phyloP scores from a whole-genome alignment of 495 filamentous ascomycete species.

The Elaphomyces granulatus region DNA sequence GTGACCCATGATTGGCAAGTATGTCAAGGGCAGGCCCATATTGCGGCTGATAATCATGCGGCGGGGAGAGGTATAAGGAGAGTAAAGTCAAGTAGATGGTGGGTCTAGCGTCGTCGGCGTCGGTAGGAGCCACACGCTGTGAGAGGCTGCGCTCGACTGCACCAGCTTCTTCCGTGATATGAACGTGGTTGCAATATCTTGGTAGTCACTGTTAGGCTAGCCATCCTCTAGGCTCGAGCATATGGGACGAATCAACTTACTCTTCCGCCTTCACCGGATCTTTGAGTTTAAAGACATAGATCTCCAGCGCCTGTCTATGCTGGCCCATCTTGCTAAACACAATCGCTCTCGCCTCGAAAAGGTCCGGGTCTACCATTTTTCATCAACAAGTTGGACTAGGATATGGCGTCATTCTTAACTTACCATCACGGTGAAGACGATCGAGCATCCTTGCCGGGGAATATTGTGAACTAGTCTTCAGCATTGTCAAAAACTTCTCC shows the following conservation, averaged over 20 bases:
- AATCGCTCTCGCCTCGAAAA: slow-evolving; percentile 83
- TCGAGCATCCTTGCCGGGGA: slow-evolving; percentile 59
- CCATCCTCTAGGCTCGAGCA: slow-evolving; percentile 1
- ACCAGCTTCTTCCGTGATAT: slow-evolving; percentile 40
- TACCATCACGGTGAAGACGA: slow-evolving; percentile 65
- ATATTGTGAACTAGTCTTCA: slow-evolving; percentile 66
- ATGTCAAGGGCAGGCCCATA: slow-evolving; percentile 72
- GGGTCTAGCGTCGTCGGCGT: slow-evolving; percentile 41
- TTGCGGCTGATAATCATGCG: slow-evolving; percentile 54
- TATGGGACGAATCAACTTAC: slow-evolving; percentile 29
- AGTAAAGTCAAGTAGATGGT: slow-evolving; percentile 87
- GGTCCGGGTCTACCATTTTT: slow-evolving; percentile 50
- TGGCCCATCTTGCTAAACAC: slow-evolving; percentile 92
- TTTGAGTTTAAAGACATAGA: slow-evolving; percentile 88
- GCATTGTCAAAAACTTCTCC: slow-evolving; percentile 53
- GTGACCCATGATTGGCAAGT: slow-evolving; percentile 79
- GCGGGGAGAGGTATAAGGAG: slow-evolving; percentile 78
- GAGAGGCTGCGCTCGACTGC: slow-evolving; percentile 21
- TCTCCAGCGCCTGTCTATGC: slow-evolving; percentile 84
- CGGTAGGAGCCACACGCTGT: slow-evolving; percentile 25
- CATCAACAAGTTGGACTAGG: neutral
- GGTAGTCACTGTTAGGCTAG: slow-evolving; percentile 1
- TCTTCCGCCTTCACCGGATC: slow-evolving; percentile 87
- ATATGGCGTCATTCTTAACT: slow-evolving; percentile 11
- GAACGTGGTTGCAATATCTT: slow-evolving; percentile 81